A percentile compares a stretch with the other conserved stretches of the same genome.
Conservation (phyloP, 1,284 basidiomycete species). For the Amylostereum areolatum region DNA sequence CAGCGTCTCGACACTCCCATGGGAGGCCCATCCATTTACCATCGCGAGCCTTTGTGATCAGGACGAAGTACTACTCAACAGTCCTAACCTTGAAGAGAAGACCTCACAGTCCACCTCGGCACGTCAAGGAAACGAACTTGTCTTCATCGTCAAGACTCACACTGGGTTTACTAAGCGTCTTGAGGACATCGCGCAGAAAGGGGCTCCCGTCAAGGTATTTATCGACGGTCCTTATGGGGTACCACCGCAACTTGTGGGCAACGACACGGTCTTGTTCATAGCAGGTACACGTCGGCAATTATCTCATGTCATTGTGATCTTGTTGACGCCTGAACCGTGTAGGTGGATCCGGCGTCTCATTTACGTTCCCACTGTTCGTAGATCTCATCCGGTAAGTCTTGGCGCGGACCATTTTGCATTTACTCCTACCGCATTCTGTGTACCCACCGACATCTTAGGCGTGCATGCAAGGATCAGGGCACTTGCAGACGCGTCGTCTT, state of each 20-base stretch:
- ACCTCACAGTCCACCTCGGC: not conserved
- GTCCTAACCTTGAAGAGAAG: too few species aligned
- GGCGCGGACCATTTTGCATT: not conserved
- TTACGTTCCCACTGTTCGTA: slow-evolving; percentile 32
- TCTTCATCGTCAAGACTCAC: slow-evolving; percentile 46
- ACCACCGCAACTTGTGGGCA: slow-evolving; percentile 22
- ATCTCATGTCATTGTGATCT: not conserved
- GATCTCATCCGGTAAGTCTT: slow-evolving; percentile 29
- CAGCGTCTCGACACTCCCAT: slow-evolving; percentile 32
- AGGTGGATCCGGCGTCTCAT: slow-evolving; percentile 40
- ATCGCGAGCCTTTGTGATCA: slow-evolving; percentile 28
- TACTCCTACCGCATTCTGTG: not conserved
- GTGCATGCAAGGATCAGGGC: slow-evolving; percentile 15
- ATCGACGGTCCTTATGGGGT: slow-evolving; percentile 41
- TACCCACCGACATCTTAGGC: slow-evolving; percentile 13
- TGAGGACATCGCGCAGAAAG: slow-evolving; percentile 19
- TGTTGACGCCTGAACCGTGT: not conserved
- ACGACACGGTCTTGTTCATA: slow-evolving; percentile 30
- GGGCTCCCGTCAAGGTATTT: slow-evolving; percentile 23
- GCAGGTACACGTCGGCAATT: slow-evolving; percentile 21
- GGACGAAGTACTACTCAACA: slow-evolving; percentile 20
- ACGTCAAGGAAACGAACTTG: slow-evolving; percentile 31
- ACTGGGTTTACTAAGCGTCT: slow-evolving; percentile 35
- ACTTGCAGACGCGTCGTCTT: slow-evolving; percentile 26
- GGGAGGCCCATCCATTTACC: slow-evolving; percentile 50